Percentiles rank a stretch among this genome's conserved stretches.
phyloP scores from a whole-genome alignment of 768 basidiomycete genomes.

The Cystofilobasidium bisporidii region DNA sequence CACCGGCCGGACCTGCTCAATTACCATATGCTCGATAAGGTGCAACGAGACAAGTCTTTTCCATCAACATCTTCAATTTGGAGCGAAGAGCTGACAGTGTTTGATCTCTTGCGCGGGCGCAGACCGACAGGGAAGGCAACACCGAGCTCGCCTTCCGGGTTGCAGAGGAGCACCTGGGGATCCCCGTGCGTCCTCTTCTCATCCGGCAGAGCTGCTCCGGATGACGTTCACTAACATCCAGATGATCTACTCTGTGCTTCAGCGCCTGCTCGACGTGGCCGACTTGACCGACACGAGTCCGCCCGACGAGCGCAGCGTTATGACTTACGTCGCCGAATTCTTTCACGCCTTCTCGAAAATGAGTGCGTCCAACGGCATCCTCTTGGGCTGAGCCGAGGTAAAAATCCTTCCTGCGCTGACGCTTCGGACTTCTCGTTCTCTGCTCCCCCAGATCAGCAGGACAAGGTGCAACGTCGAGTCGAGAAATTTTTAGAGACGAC shows the following conservation, averaged over 20 bases:
- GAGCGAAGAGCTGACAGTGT: too few relatives aligned
- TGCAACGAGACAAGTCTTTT: too few relatives aligned
- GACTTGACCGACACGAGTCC: constrained; percentile 79
- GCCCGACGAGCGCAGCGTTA: constrained; percentile 76
- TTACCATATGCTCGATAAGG: constrained; percentile 77
- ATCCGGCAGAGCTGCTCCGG: constrained; percentile 24
- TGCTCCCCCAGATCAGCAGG: constrained; percentile 83
- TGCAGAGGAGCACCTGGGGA: constrained; percentile 77
- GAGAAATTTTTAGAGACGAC: constrained; percentile 94
- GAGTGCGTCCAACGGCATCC: constrained; percentile 49
- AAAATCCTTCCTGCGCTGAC: too few relatives aligned
- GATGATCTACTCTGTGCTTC: neutral
- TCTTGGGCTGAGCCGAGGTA: too few relatives aligned
- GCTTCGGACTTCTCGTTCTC: too few relatives aligned
- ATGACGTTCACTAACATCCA: neutral
- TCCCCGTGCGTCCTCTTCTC: constrained; percentile 56
- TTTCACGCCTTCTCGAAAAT: constrained; percentile 98
- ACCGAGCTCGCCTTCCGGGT: constrained; percentile 78
- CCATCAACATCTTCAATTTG: too few relatives aligned
- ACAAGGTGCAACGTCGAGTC: constrained; percentile 83
- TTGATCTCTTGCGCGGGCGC: constrained; percentile 26
- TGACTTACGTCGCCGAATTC: constrained; percentile 62
- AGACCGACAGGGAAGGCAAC: constrained; percentile 71
- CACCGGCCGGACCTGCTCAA: constrained; percentile 93
- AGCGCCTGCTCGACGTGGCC: constrained; percentile 94